Evolutionary conservation across 108 stramenopile genomes (phyloP).

Genomic region (Bacterosira constricta): DNA sequence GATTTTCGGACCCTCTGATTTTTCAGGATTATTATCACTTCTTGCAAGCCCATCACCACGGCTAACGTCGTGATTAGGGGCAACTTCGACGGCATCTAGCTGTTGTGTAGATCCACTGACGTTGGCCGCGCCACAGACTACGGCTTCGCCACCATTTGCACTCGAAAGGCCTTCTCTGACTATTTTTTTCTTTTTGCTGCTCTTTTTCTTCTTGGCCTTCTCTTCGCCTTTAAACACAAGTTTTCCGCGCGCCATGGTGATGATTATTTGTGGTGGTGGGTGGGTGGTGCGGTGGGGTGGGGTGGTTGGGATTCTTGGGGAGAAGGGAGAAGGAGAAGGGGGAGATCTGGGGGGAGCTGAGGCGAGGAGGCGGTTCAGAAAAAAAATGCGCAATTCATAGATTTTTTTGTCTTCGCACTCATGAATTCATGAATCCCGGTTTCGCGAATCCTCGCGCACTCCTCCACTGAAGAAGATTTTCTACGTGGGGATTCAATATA

Average conservation of each 20-base stretch:
- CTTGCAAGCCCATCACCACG: not conserved
- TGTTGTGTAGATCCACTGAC: not conserved
- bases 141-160: not conserved
- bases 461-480: no score
- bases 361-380: no score
- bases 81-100: not conserved
- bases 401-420: no score
- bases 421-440: no score
- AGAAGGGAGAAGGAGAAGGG: no score
- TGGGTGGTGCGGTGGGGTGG: no score
- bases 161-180: not conserved
- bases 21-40: not conserved
- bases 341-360: no score
- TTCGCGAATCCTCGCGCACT: no score
- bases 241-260: slow-evolving; percentile 65
- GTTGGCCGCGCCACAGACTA: not conserved
- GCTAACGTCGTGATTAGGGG: not conserved
- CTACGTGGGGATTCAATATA: no score
- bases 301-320: no score
- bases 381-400: no score
- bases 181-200: slow-evolving; percentile 35
- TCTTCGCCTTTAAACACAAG: slow-evolving; percentile 83
- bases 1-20: slow-evolving; percentile 38
- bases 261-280: not conserved
- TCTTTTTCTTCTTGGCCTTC: slow-evolving; percentile 64